Evolutionary conservation across 73 alveolate species (phyloP), one percentile per base, ranked within the genome.

Genomic region (Halteria grandinella): DNA sequence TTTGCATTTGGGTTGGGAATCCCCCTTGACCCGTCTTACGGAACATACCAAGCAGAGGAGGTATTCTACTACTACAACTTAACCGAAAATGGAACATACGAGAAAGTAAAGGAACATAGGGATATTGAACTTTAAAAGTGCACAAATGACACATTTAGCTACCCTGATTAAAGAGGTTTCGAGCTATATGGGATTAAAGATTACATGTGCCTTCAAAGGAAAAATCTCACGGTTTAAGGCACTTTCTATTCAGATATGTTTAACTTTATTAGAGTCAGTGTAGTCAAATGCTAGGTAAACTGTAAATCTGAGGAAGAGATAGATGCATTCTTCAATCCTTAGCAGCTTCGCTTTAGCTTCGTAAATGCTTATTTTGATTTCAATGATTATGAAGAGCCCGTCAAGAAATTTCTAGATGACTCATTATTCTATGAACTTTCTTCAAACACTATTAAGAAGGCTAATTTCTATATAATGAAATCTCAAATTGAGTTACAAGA

Each of bases 301-400:
- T 66, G 80, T 43, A 18, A 66, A 47, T 52, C 39, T 44, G 45
- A 7, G 7, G 6, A 14, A 7, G 52, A 5, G 15, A 41, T 44
- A 21, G 29, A 15, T 1, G 7, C 17, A 12, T 66, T 21, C 36
- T 66, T 66, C 29, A 5, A 24, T 4, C n/a, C 69, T 25, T 2
- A 14, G 18, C 4, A 27, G 15, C 47, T 66, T 66, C 18, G 37
- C 18, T 21, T 66, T 5, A 43, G 69, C 1, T 44, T 6, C 31
- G 53, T 66, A 2, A 66, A 66, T 47, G n/a, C 80, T 5, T 66
- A 23, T 57, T 66, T 66, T 47, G 63, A 66, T 18, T 41, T 47
- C 36, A 66, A 47, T 44, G 80, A 66, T 33, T 66, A 44, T 44
- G 80, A 47, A 6, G 5, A 41, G 2, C 28, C 39, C 25, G 52